A percentile compares a stretch with the other conserved stretches of the same genome.
phyloP scores from a whole-genome alignment of 768 basidiomycete species.

The Leccinellum rugosiceps region DNA sequence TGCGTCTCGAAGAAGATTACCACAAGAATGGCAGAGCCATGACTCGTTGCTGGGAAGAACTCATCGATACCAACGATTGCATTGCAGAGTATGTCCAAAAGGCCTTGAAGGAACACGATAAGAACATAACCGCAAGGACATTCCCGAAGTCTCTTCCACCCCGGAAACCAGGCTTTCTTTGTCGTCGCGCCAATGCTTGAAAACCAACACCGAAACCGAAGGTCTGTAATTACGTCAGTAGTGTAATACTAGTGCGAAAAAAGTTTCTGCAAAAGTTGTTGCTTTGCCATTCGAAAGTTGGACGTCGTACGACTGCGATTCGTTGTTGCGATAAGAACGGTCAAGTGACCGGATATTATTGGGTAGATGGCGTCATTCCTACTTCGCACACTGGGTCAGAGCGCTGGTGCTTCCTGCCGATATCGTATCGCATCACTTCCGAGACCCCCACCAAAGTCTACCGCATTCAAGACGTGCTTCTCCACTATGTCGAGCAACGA shows the following conservation, averaged over 20 bases:
- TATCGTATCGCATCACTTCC: not conserved
- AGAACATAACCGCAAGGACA: conserved; percentile 45
- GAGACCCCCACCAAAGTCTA: not conserved
- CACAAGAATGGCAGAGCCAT: conserved; percentile 40
- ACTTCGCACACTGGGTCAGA: conserved; percentile 3
- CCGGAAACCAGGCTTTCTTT: conserved; percentile 17
- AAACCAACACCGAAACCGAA: not conserved
- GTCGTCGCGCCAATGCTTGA: conserved; percentile 6
- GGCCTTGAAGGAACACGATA: conserved; percentile 47
- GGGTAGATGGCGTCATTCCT: conserved; percentile 14
- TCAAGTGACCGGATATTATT: not conserved
- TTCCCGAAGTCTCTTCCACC: conserved; percentile 47
- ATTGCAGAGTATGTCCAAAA: conserved; percentile 34
- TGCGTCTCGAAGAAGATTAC: conserved; percentile 56
- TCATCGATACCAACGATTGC: conserved; percentile 39
- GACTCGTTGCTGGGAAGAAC: conserved; percentile 39
- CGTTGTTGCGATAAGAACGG: not conserved
- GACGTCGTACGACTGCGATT: not conserved
- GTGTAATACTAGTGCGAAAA: not conserved
- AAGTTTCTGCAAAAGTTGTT: not conserved
- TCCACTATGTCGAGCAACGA: conserved; percentile 12
- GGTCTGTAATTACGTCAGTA: not conserved
- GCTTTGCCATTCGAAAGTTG: not conserved
- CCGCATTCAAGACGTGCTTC: conserved; percentile 5
- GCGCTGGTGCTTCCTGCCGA: not conserved